Percentiles rank a stretch among this genome's conserved stretches.
These are phyloP conservation scores for Peterozyma xylosa DNA, from an alignment of 805 yeast genomes.

Conservation along the genomic window DNA sequence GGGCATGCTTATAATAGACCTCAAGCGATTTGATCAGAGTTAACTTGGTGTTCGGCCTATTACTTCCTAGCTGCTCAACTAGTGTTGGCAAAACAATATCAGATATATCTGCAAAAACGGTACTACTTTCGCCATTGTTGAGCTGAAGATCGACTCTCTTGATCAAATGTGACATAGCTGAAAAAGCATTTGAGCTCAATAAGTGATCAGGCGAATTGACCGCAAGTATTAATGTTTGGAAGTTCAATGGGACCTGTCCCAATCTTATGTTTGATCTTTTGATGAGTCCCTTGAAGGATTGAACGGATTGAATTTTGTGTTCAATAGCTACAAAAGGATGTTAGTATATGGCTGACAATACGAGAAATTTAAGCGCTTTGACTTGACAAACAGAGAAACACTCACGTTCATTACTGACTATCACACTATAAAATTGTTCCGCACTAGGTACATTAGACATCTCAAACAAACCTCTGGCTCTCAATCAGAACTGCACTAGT, in stretches of 20 bases:
- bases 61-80: constrained; percentile 37
- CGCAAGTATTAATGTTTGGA: constrained; percentile 41
- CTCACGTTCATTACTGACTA: no score
- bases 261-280: constrained; percentile 48
- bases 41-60: constrained; percentile 25
- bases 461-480: no score
- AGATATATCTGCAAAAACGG: constrained; percentile 32
- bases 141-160: constrained; percentile 49
- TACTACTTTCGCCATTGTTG: constrained; percentile 22
- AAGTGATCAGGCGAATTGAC: constrained; percentile 29
- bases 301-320: no score
- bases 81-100: constrained; percentile 43
- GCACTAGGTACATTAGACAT: no score
- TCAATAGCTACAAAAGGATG: no score
- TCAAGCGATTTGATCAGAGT: constrained; percentile 45
- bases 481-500: no score
- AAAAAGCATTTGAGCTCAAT: constrained; percentile 35
- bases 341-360: no score
- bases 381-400: no score
- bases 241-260: constrained; percentile 38
- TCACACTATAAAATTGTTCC: no score
- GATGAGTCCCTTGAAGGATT: constrained; percentile 39
- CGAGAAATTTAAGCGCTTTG: no score
- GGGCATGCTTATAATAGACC: constrained; percentile 47
- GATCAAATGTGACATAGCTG: constrained; percentile 46